phyloP scores from a whole-genome alignment of 257 asterid genomes.

The Echium plantagineum region DNA sequence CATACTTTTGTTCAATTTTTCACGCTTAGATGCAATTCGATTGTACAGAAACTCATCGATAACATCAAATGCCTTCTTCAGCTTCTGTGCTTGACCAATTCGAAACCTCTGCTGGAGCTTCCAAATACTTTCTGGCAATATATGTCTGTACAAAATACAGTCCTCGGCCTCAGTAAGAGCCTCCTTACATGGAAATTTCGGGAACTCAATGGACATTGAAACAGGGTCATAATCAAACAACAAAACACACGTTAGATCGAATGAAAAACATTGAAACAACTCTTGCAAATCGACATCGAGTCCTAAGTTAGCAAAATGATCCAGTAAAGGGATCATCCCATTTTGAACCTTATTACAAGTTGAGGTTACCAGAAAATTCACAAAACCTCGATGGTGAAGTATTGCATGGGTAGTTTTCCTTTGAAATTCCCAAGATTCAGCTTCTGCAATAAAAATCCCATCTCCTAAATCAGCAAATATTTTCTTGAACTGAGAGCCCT shows the following conservation, averaged over 20 bases:
- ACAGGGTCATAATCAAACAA: conserved; percentile 1
- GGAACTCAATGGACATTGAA: background rate
- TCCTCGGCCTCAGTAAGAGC: background rate
- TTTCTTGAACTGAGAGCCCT: too few relatives aligned
- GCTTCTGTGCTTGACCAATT: conserved; percentile 1
- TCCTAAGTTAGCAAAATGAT: background rate
- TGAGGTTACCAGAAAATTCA: background rate
- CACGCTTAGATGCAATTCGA: background rate
- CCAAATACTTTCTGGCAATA: background rate
- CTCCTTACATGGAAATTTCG: background rate
- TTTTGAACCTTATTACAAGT: conserved; percentile 3
- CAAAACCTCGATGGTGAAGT: background rate
- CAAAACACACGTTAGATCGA: background rate
- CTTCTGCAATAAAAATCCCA: too few relatives aligned
- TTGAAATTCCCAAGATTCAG: too few relatives aligned
- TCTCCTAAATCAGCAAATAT: too few relatives aligned
- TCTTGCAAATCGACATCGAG: conserved; percentile 1
- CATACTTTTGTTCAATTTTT: background rate
- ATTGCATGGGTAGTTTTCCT: background rate
- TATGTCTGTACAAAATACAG: background rate
- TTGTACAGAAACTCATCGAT: background rate
- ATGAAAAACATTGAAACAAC: background rate
- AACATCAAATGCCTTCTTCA: background rate
- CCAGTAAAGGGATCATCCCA: conserved; percentile 1
- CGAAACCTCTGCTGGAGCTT: background rate